Evolutionary conservation across 805 yeast genomes (phyloP), one percentile per base, ranked within the genome.

Genomic region (Teunomyces stri): DNA sequence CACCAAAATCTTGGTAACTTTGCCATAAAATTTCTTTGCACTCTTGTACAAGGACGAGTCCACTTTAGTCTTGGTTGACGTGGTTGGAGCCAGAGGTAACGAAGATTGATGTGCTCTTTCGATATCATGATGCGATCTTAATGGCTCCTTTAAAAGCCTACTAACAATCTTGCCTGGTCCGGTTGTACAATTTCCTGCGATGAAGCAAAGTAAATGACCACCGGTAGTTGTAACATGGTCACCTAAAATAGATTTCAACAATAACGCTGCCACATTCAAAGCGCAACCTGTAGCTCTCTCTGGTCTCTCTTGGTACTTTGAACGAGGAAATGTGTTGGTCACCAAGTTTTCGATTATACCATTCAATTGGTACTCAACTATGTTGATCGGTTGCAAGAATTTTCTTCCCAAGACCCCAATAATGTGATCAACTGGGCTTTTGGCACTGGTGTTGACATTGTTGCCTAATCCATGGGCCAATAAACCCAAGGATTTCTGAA

Each of bases 91-190:
- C 40, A 51, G 53, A 11, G 66, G 62, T 13, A 64, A 46, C 1
- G 61, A 48, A 10, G 72, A 66, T 27, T 60, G 72, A 38, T 61
- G 55, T 15, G 76, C 78, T 50, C 74, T 78, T 22, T 68, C 64
- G 35, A 84, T 75, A 58, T 82, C 85, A 57, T 80, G 79, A 58
- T 84, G 89, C 0, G 87, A 82, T 66, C 89, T 74, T 39, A 84
- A 68, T 5, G 88, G 84, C 48, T 81, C 85, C 54, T 79, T 82
- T 47, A 82, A 67, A 21, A 69, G 64, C n/a, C 73, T 65, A 6
- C 76, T 76, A 9, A 83, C 87, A 29, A 84, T 78, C 33, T 67
- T 58, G 2, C 89, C 89, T 2, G 86, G 85, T 1, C 88, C 88
- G 50, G 66, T 66, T 0, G 88, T 84, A 54, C 85, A 79, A 5